Evolutionary conservation across 306 rosid species (phyloP).

Genomic region (Astragalus glycyphyllos): DNA sequence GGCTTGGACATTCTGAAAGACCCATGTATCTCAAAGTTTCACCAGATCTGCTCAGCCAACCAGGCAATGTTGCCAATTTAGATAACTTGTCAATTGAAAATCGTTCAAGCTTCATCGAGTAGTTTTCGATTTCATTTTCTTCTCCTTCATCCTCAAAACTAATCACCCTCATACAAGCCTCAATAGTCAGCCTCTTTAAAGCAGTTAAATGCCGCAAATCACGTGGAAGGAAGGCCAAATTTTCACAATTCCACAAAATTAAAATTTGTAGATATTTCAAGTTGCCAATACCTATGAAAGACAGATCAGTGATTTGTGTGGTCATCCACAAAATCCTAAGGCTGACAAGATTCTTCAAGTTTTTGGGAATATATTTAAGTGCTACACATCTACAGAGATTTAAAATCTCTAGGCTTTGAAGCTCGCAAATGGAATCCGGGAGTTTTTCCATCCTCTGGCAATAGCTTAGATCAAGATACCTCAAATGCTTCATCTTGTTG

Average conservation of each 20-base stretch:
- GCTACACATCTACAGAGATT: constrained; percentile 35
- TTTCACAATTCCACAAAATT: constrained; percentile 40
- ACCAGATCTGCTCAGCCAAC: constrained; percentile 29
- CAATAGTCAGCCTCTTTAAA: constrained; percentile 31
- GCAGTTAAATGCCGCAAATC: constrained; percentile 33
- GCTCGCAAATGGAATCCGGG: constrained; percentile 43
- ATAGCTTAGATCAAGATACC: constrained; percentile 43
- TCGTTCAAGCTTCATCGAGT: constrained; percentile 41
- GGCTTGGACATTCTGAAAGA: constrained; percentile 30
- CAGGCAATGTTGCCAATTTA: constrained; percentile 32
- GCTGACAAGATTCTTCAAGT: constrained; percentile 35
- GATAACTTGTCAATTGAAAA: constrained; percentile 32
- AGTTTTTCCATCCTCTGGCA: constrained; percentile 40
- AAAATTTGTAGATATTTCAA: constrained; percentile 34
- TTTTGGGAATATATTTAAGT: constrained; percentile 27
- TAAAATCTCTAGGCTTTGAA: constrained; percentile 35
- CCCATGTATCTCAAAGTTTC: constrained; percentile 31
- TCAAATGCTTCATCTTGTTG: constrained; percentile 43
- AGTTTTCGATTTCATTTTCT: constrained; percentile 24
- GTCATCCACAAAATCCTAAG: constrained; percentile 42
- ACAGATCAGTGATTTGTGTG: constrained; percentile 22
- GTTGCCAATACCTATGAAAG: constrained; percentile 16
- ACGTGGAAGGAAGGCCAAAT: constrained; percentile 31
- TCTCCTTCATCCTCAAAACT: constrained; percentile 30
- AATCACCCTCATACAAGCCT: constrained; percentile 10